Base-by-base conservation (phyloP, 768 basidiomycete species). In the Chalciporus chontae region DNA sequence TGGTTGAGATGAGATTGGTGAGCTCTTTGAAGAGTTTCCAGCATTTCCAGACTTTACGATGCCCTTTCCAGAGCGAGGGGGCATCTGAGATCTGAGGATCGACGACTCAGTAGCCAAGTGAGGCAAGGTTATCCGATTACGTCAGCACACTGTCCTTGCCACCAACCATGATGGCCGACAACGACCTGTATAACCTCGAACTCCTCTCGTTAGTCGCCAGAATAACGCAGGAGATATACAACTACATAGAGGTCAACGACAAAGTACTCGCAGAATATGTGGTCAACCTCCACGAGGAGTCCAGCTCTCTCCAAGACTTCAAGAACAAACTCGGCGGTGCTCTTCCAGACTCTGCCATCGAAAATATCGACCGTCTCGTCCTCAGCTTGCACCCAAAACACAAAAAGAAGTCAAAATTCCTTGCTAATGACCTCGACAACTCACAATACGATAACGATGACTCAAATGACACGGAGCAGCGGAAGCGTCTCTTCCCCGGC, bases 211-310 rank as follows among this genome's bases (percentile, higher is more conserved):
- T 98, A 37, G 85, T 96, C 50, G 84, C 87, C 51, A 89, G 90
- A 66, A 90, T 99, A 61, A 87, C 87, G 0, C 91, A 94, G 68
- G 94, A 98, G 66, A 82, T 97, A 40, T 83, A 87, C 69, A 97
- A 96, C 61, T 84, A 97, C 65, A 77, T 80, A 45, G 86, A 82
- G 14, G 69, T 90, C 32, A 87, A 84, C 65, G 94, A 99, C 77
- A 95, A 94, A 66, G 87, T 88, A 3, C 77, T 95, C 41, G 94
- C 96, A 11, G 95, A 98, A 72, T 99, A 94, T 68, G 82, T 98
- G 54, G 93, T 99, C 56, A 73, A 80, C 55, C 80, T 97, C 50
- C 95, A 98, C 70, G 87, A 88, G 56, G 70, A 88, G 58, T 86
- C 87, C 64, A 87, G 85, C 63, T 84, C 81, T 54, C 75, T 93